Percentiles rank a stretch among this genome's conserved stretches.
Conservation (phyloP, 305 asterid species). For the Fraxinus latifolia region DNA sequence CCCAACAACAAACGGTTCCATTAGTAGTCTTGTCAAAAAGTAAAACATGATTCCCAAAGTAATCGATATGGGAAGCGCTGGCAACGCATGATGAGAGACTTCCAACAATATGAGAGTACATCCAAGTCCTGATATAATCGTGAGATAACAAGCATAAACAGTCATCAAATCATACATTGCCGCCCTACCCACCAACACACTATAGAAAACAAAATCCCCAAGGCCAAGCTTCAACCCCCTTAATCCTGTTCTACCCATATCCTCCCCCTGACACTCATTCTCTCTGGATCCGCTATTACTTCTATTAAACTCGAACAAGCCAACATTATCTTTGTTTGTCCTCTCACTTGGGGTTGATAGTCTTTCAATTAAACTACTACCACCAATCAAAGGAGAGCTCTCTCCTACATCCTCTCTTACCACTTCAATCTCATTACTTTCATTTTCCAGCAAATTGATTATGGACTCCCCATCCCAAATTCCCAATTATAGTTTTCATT, state of each 20-base stretch:
- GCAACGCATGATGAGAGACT: slow-evolving; percentile 76
- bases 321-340: not conserved
- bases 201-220: slow-evolving; percentile 88
- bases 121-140: slow-evolving; percentile 88
- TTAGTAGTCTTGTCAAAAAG: slow-evolving; percentile 77
- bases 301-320: slow-evolving; percentile 15
- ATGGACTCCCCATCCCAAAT: slow-evolving; percentile 31
- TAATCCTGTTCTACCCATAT: slow-evolving; percentile 35
- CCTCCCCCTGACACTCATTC: slow-evolving; percentile 33
- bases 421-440: slow-evolving; percentile 51
- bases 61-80: slow-evolving; percentile 89
- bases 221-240: slow-evolving; percentile 88
- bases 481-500: slow-evolving; percentile 28
- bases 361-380: slow-evolving; percentile 30
- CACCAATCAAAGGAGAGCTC: slow-evolving; percentile 64
- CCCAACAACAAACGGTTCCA: slow-evolving; percentile 97
- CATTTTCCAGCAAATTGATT: slow-evolving; percentile 30
- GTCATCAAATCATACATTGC: slow-evolving; percentile 98
- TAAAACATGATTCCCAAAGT: slow-evolving; percentile 76
- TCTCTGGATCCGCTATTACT: slow-evolving; percentile 17
- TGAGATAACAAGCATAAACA: slow-evolving; percentile 94
- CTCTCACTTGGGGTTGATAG: not conserved
- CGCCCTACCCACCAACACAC: slow-evolving; percentile 93
- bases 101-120: slow-evolving; percentile 85
- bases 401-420: slow-evolving; percentile 61